Percentiles rank a stretch among this genome's conserved stretches.
Conservation (phyloP, 331 rosid species). For the Rosa hybrid region DNA sequence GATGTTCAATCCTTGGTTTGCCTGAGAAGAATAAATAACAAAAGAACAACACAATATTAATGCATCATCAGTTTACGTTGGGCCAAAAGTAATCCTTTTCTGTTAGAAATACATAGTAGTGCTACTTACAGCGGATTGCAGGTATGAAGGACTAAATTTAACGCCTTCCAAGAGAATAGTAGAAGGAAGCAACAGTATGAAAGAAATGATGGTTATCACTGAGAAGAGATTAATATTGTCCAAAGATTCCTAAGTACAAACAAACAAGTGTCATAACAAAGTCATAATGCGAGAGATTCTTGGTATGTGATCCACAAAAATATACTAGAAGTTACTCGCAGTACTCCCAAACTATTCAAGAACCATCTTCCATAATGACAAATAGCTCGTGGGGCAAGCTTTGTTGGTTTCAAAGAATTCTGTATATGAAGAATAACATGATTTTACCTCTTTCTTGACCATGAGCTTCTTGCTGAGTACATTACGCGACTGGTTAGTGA, state of each 20-base stretch:
- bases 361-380: neutral
- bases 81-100: neutral
- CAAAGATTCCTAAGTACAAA: constrained; percentile 58
- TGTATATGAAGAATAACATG: neutral
- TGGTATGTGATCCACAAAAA: neutral
- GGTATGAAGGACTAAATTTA: constrained; percentile 69
- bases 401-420: neutral
- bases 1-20: constrained; percentile 67
- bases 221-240: constrained; percentile 87
- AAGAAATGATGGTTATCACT: constrained; percentile 77
- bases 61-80: neutral
- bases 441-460: constrained; percentile 65
- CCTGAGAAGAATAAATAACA: constrained; percentile 36
- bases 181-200: constrained; percentile 59
- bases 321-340: neutral
- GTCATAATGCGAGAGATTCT: neutral
- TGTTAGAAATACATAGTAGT: neutral
- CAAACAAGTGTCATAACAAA: neutral
- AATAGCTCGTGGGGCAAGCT: neutral
- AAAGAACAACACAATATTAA: neutral
- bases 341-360: constrained; percentile 1
- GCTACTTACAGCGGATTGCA: constrained; percentile 64
- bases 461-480: constrained; percentile 84
- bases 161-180: constrained; percentile 72
- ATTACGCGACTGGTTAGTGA: constrained; percentile 86